Base-by-base conservation (phyloP, 768 basidiomycete genomes). In the Leccinum truebloodii region DNA sequence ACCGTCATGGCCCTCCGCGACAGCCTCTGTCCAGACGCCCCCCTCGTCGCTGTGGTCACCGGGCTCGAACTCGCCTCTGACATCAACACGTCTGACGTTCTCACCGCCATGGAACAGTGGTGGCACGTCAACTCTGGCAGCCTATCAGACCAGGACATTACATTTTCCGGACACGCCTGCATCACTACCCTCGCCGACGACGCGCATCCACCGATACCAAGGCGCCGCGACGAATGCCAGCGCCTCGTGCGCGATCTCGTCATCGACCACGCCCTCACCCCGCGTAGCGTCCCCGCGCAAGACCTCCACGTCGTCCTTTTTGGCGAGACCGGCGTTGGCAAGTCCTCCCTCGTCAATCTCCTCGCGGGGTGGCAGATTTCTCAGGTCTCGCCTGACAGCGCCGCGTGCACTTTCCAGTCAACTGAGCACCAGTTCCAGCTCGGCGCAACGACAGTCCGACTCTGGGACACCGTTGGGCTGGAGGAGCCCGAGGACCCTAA, bases 241-340 rank as follows among this genome's bases (percentile, higher is more conserved):
- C 67, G 60, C 2, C 56, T 71, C 54, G 55, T 69, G 9, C 70
- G 70, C 26, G 63, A 70, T 22, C 65, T 70, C 51, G 48, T 70
- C 51, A 55, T 69, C 34, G 61, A 69, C 48, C 28, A 69, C 16
- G 59, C 69, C 6, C 69, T 70, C 57, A 64, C 58, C 0, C 67
- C 69, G 8, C 69, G 67, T 4, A 59, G 54, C 28, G 53, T 39
- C 12, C 63, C 69, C 41, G 3, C 60, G 0, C 65, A 67, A 46
- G 67, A 71, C 55, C 41, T 70, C 14, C 69, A 76, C 50, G 53
- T 80, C 52, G 65, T 80, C 20, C 56, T 81, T 20, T 81, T 80
- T 52, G 79, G 80, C 0, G 77, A 80, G 55, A 71, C 76, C 0
- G 79, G 79, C 18, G 59, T 66, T n/a, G 72, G 72, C 5, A 73